Evolutionary conservation across 768 basidiomycete species (phyloP), one percentile per base, ranked within the genome.

Genomic region (Podaxis pistillaris): DNA sequence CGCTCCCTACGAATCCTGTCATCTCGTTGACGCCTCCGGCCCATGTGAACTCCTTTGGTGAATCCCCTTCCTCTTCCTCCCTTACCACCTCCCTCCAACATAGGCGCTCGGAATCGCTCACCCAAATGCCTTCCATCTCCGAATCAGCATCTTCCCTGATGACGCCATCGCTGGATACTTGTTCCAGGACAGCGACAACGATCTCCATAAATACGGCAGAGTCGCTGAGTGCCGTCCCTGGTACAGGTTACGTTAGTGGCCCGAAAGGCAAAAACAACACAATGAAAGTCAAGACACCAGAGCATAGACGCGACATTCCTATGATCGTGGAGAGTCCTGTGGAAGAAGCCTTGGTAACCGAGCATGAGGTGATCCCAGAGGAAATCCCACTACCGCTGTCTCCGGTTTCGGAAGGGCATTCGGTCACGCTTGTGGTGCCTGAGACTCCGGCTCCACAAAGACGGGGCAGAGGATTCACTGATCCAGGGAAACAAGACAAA

Each of bases 281-380:
- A 56, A 60, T 70, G 17, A 67, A 67, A 51, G 56, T 69, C 38
- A 71, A 69, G 60, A 67, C 62, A 12, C 56, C 67, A 9, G 68
- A 69, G 24, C 53, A 63, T n/a, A 59, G 26, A 26, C 62, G 64
- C 49, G 65, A 65, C 37, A 69, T 72, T 55, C 72, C 73, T 6
- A 67, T 74, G 54, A 75, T 78, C 40, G 64, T 73, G 28, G 79
- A 81, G 70, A 79, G 74, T 59, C 76, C 79, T 6, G 57, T 71
- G 6, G 78, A 78, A 60, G 73, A 72, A 38, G 52, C 63, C 28
- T 61, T 64, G 37, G 56, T 63, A 19, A 64, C 58, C 17, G 68
- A 64, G 12, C 57, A 64, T 3, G 60, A 41, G 40, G 44, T 60
- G 30, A 41, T 46, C 38, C 33, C 56, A 30, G 62, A 41, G 40